These are phyloP conservation scores for Leccinum uliginosum DNA, from an alignment of 768 basidiomycete species.

Conservation along the genomic window DNA sequence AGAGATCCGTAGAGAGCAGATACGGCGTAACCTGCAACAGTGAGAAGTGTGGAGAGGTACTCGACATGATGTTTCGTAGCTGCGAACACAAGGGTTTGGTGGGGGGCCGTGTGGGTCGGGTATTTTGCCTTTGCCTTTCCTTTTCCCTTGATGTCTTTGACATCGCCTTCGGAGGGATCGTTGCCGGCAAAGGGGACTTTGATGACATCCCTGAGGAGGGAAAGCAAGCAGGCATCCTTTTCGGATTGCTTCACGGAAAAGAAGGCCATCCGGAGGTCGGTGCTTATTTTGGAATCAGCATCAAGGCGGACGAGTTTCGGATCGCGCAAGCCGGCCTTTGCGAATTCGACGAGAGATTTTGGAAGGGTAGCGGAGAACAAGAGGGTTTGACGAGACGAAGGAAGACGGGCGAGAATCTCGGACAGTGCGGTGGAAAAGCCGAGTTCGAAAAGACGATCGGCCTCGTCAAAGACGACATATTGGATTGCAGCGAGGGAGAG, in stretches of 20 bases:
- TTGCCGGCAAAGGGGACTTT: conserved; percentile 60
- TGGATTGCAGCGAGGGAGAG: conserved; percentile 83
- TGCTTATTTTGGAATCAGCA: conserved; percentile 91
- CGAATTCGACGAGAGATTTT: conserved; percentile 93
- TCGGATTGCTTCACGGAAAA: conserved; percentile 89
- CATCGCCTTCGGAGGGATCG: conserved; percentile 16
- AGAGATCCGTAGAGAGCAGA: conserved; percentile 96
- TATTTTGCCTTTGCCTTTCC: conserved; percentile 46
- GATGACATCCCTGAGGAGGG: conserved; percentile 84
- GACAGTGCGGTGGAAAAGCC: conserved; percentile 91
- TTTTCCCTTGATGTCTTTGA: conserved; percentile 45
- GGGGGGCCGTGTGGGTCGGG: conserved; percentile 56
- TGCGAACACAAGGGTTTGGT: conserved; percentile 92
- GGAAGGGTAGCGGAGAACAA: conserved; percentile 97
- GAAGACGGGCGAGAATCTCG: conserved; percentile 89
- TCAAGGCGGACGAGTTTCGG: conserved; percentile 97
- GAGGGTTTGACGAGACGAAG: conserved; percentile 81
- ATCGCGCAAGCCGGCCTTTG: conserved; percentile 92
- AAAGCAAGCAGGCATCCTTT: conserved; percentile 87
- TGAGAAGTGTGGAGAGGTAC: conserved; percentile 77
- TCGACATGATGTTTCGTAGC: conserved; percentile 99
- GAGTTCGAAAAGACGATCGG: conserved; percentile 97
- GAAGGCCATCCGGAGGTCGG: conserved; percentile 92
- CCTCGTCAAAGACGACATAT: conserved; percentile 95
- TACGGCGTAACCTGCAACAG: conserved; percentile 78